Percentiles rank a stretch among this genome's conserved stretches.
Conservation (phyloP, 2,329 filamentous ascomycete genomes). For the Fusarium marasasianum region DNA sequence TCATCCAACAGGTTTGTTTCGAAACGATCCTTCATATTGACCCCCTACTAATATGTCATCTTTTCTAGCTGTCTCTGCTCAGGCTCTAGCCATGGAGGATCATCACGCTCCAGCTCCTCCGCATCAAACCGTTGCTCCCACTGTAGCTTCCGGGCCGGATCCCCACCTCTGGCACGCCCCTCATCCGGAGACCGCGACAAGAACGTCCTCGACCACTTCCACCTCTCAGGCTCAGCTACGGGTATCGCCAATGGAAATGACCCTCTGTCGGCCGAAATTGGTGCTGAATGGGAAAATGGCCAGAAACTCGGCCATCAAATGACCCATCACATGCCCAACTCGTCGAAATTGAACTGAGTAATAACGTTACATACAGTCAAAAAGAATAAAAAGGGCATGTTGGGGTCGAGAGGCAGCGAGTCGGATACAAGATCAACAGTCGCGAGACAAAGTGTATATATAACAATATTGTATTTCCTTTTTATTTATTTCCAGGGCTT, state of each 20-base stretch:
- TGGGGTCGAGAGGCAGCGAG: neutral
- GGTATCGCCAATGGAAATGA: neutral
- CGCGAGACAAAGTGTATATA: slow-evolving; percentile 1
- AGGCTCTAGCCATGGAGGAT: neutral
- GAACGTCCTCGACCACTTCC: neutral
- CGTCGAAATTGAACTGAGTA: neutral
- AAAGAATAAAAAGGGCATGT: neutral
- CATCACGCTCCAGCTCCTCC: neutral
- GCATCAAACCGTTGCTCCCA: neutral
- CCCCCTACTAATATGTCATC: neutral
- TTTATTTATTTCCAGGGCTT: neutral
- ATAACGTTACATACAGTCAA: neutral
- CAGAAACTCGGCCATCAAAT: neutral
- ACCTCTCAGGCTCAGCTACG: neutral
- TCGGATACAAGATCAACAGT: neutral
- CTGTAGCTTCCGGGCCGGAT: neutral
- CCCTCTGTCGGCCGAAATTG: neutral
- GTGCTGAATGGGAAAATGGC: neutral
- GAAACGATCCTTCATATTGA: neutral
- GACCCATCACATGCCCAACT: neutral
- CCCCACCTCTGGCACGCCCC: neutral
- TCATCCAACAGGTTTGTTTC: neutral
- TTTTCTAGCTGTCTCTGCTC: neutral
- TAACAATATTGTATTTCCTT: neutral
- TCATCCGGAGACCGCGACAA: neutral